Base-by-base conservation (phyloP, 768 basidiomycete genomes). In the Thelephora ganbajun region DNA sequence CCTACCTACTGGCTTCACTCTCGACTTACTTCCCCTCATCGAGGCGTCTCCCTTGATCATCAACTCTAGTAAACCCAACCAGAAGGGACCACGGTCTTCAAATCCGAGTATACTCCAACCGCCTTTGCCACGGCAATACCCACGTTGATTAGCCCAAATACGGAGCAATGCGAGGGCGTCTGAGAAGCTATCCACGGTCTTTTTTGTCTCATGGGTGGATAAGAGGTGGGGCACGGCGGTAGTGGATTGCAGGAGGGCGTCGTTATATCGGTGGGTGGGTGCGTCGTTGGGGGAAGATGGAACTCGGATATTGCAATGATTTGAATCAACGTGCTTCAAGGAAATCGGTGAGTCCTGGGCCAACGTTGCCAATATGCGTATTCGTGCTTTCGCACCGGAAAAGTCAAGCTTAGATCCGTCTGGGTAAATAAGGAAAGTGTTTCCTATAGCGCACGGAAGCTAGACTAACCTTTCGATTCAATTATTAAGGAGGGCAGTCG, bases 91-190 rank as follows among this genome's bases (percentile, higher is more conserved):
- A 19, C 70, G 67, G 6, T 71, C 72, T 56, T 79, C 83, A 57
- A 82, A 92, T 13, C 87, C 87, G 13, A 72, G 67, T 3, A 86
- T 67, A 54, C 77, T 81, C 51, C 76, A 57, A 36, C 68, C 63
- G 7, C 9, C 39, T 3, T 64, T 61, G 11, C 81, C 77, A 51
- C 72, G 70, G 2, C 77, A 72, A 53, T 82, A 91, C 0, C 90
- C 90, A 36, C 92, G 71, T 55, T 92, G 84, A 44, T 80, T 79
- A 1, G 87, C 88, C 96, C 96, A 99, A 13, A 93, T 74, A 9
- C 89, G 76, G 13, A 97, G 74, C 1, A 97, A 69, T 0, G 83
- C 70, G 7, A 90, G 60, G 0, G 88, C 88, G 45, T 92, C 82
- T 1, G 63, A 61, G 60, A 88, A 91, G 0, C 79, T 71, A 0